Evolutionary conservation across 805 yeast genomes (phyloP).

Genomic region (Cyberlindnera mississippiensis): DNA sequence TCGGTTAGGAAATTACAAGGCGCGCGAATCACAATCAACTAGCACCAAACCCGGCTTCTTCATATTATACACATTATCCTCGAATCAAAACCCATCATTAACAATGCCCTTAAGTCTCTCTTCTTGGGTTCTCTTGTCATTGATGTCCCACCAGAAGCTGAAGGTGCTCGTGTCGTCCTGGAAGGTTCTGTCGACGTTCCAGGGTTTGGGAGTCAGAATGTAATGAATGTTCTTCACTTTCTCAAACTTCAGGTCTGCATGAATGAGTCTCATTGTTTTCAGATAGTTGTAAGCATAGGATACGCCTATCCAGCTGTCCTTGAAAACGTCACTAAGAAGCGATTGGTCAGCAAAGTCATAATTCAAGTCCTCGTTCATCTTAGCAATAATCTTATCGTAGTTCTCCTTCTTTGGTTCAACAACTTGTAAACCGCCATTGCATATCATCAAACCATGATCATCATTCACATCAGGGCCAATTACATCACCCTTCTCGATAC

Average conservation of each 20-base stretch:
- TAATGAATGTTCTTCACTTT: constrained; percentile 54
- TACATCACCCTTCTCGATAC: constrained; percentile 18
- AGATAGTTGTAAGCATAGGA: constrained; percentile 53
- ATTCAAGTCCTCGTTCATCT: constrained; percentile 35
- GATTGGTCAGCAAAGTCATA: constrained; percentile 61
- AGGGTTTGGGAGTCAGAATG: constrained; percentile 57
- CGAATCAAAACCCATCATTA: constrained; percentile 18
- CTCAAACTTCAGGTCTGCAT: constrained; percentile 44
- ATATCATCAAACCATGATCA: constrained; percentile 40
- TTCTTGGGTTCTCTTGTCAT: constrained; percentile 32
- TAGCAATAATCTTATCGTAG: constrained; percentile 39
- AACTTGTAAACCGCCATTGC: constrained; percentile 58
- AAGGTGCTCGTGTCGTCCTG: constrained; percentile 46
- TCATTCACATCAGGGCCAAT: constrained; percentile 39
- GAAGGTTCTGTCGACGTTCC: constrained; percentile 40
- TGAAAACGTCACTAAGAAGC: constrained; percentile 49
- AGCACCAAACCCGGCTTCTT: too few relatives aligned
- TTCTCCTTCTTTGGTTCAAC: constrained; percentile 39
- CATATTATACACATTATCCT: too few relatives aligned
- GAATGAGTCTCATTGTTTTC: constrained; percentile 46
- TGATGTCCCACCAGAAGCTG: constrained; percentile 45
- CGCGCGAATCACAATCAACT: too few relatives aligned
- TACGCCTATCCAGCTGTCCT: constrained; percentile 46
- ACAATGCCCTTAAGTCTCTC: constrained; percentile 11
- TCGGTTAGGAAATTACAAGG: too few relatives aligned